Base-by-base conservation (phyloP, 2,329 filamentous ascomycete genomes). In the Diaporthe citri region DNA sequence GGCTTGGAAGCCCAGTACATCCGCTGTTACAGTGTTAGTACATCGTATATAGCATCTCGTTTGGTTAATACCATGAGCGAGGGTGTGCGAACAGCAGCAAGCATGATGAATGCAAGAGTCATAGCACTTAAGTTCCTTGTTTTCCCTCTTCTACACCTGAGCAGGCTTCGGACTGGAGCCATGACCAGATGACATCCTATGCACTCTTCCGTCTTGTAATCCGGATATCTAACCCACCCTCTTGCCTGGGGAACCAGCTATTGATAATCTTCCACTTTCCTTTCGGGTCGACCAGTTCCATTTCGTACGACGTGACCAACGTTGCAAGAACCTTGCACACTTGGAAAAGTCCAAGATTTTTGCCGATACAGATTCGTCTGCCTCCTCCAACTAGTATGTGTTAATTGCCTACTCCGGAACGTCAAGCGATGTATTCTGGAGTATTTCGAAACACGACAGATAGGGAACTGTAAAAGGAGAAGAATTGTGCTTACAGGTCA, bases 301-400 rank as follows among this genome's bases (percentile, higher is more conserved):
- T 88, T 83, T 93, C 90, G 77, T 94, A 94, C 75, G 90, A 86
- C 80, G 91, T 84, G 82, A 94, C 81, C 79, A 94, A 79, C 71
- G 84, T 88, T 52, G 90, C 90, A 28, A 91, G 87, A 60, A 92
- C 80, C 84, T 92, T 92, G 81, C 92, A 91, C 74, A 92, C 90
- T 85, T 92, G 90, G 78, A 91, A 78, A 78, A 92, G 78, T 75
- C 88, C 90, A 51, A 92, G 91, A 75, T 92, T 92, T 86, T 90
- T 91, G 57, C 93, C 93, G 83, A 87, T 93, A 78, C 93, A 95
- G 1, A 93, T 94, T 78, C 93, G 84, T 17, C 90, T 88, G 0
- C 93, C 93, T 82, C 92, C 92, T 2, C 93, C 93, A 81, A 94
- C 41, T 43, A 43, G 17, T 17, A 43, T 7, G 41, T 43, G 15